Percentiles rank a stretch among this genome's conserved stretches.
Evolutionary conservation across 352 stramenopile genomes (phyloP).

Genomic region (Globisporangium sylvaticum): DNA sequence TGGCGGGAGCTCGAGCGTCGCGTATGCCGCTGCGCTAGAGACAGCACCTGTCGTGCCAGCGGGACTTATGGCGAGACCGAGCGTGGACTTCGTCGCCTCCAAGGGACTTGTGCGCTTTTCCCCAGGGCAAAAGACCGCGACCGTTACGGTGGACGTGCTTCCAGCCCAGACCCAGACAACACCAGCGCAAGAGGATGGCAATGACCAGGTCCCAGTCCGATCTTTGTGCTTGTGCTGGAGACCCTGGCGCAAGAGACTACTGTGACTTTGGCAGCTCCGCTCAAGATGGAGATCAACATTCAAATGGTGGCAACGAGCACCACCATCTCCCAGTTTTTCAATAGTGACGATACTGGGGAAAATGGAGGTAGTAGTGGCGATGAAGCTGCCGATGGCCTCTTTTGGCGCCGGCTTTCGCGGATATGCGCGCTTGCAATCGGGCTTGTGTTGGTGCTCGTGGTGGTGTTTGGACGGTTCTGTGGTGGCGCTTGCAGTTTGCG

Average conservation of each 20-base stretch:
- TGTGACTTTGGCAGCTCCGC: neutral
- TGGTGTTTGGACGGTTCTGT: conserved; percentile 19
- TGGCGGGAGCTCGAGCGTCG: conserved; percentile 5
- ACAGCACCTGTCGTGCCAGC: neutral
- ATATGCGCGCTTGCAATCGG: conserved; percentile 9
- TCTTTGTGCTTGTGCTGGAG: conserved; percentile 12
- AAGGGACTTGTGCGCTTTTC: conserved; percentile 25
- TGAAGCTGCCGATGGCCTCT: conserved; percentile 15
- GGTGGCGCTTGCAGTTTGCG: conserved; percentile 13
- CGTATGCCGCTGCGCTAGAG: conserved; percentile 3
- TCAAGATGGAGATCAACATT: conserved; percentile 11
- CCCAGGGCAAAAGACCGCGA: conserved; percentile 16
- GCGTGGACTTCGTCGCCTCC: conserved; percentile 23
- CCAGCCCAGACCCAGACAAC: conserved; percentile 9
- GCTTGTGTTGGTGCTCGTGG: conserved; percentile 12
- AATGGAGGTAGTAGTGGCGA: neutral
- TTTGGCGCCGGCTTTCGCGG: conserved; percentile 28
- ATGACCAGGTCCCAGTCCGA: neutral
- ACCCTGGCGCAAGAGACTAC: neutral
- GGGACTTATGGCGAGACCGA: neutral
- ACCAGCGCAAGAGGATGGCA: neutral
- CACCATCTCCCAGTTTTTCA: neutral
- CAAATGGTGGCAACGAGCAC: neutral
- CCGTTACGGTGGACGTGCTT: conserved; percentile 26
- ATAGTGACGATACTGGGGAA: neutral